A percentile compares a stretch with the other conserved stretches of the same genome.
These are phyloP conservation scores for Iberis pinnata DNA, from an alignment of 345 rosid species.

Conservation along the genomic window DNA sequence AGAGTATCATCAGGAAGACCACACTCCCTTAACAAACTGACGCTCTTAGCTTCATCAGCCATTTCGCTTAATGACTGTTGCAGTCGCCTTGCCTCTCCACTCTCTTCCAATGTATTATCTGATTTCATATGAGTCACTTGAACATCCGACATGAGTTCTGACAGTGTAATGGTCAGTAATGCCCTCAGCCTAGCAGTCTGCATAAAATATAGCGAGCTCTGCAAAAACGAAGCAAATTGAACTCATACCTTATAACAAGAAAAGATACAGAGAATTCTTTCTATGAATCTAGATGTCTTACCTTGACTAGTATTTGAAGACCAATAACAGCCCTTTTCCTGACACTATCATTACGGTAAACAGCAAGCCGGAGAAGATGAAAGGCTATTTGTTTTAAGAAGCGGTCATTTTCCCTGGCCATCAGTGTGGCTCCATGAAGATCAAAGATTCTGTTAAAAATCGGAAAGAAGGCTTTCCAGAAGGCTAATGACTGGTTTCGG, in stretches of 20 bases:
- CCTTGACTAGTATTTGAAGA: conserved; percentile 89
- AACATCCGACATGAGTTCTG: conserved; percentile 95
- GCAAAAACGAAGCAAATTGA: conserved; percentile 38
- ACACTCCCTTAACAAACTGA: conserved; percentile 56
- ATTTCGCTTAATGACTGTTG: conserved; percentile 86
- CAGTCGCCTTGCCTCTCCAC: conserved; percentile 89
- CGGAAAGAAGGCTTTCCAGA: conserved; percentile 85
- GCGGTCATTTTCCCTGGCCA: conserved; percentile 99
- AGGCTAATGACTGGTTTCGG: conserved; percentile 82
- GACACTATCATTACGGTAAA: conserved; percentile 87
- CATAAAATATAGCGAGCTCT: conserved; percentile 90
- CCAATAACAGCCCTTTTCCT: conserved; percentile 94
- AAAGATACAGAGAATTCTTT: conserved; percentile 17
- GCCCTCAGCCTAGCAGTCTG: conserved; percentile 94
- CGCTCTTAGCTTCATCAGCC: conserved; percentile 77
- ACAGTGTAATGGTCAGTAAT: conserved; percentile 89
- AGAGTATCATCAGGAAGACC: conserved; percentile 73
- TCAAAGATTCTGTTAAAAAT: conserved; percentile 69
- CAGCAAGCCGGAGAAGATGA: conserved; percentile 93
- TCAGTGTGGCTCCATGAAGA: conserved; percentile 91
- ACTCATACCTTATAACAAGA: conserved; percentile 4
- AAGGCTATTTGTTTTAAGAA: conserved; percentile 95
- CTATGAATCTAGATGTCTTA: conserved; percentile 33
- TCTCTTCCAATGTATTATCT: conserved; percentile 90
- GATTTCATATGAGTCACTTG: conserved; percentile 94